These are phyloP conservation scores for Cryphonectria radicalis DNA, from an alignment of 2,329 filamentous ascomycete species.

Conservation along the genomic window DNA sequence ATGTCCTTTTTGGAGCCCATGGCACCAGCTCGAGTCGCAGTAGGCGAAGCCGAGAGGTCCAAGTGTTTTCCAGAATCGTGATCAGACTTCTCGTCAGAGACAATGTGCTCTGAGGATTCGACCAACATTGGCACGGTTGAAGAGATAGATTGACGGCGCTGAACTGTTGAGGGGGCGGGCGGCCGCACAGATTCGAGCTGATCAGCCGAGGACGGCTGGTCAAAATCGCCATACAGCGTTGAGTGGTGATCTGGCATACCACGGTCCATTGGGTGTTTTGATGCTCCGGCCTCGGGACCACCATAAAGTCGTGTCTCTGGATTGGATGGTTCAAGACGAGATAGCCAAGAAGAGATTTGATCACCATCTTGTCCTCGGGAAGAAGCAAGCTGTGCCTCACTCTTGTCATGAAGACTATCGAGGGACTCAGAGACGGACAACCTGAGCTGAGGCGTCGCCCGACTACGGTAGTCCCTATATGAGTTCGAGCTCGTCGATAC, in stretches of 20 bases:
- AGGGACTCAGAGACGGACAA: background rate
- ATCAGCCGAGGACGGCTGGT: background rate
- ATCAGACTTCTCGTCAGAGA: background rate
- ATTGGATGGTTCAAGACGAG: background rate
- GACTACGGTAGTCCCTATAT: background rate
- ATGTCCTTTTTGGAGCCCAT: background rate
- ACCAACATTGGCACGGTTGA: constrained; percentile 7
- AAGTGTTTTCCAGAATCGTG: background rate
- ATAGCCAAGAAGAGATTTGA: background rate
- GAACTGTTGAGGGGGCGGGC: background rate
- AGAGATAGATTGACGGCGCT: background rate
- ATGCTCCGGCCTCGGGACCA: background rate
- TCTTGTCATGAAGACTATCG: background rate
- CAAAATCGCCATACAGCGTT: background rate
- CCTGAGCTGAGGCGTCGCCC: background rate
- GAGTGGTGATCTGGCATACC: background rate
- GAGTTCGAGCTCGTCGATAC: background rate
- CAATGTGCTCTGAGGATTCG: background rate
- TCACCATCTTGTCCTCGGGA: background rate
- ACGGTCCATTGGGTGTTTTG: background rate
- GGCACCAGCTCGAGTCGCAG: background rate
- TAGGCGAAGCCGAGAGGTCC: background rate
- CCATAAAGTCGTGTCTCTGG: background rate
- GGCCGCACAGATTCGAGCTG: background rate
- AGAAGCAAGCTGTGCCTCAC: background rate